phyloP scores from a whole-genome alignment of 352 stramenopile genomes.

The Phytophthora pisi region DNA sequence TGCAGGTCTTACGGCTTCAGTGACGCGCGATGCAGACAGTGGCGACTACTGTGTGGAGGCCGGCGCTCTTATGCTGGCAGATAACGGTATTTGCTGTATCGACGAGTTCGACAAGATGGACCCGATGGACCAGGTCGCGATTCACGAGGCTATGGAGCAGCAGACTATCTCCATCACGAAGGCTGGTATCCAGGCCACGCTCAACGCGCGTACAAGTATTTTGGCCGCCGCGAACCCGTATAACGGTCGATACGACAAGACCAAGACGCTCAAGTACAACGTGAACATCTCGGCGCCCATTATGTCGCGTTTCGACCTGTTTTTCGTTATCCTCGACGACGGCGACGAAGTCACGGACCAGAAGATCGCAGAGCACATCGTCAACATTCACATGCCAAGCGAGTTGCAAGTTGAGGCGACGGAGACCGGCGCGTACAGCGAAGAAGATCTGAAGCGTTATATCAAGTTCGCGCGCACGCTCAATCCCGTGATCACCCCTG shows the following conservation, averaged over 20 bases:
- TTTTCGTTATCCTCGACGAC: conserved; percentile 99
- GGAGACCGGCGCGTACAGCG: conserved; percentile 51
- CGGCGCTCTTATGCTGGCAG: conserved; percentile 98
- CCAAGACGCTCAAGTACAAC: conserved; percentile 91
- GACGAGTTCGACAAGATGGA: conserved; percentile 99
- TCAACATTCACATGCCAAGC: conserved; percentile 93
- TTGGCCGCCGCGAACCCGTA: conserved; percentile 99
- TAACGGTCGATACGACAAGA: conserved; percentile 94
- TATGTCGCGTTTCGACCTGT: conserved; percentile 99
- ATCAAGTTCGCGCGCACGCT: conserved; percentile 89
- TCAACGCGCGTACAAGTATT: conserved; percentile 99
- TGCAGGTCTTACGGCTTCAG: conserved; percentile 97
- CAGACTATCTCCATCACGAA: conserved; percentile 99
- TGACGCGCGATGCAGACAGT: conserved; percentile 95
- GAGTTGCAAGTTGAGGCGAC: conserved; percentile 48
- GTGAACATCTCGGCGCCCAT: conserved; percentile 95
- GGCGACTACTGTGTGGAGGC: conserved; percentile 92
- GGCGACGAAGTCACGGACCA: conserved; percentile 95
- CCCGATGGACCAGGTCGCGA: conserved; percentile 96
- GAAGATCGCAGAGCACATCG: conserved; percentile 97
- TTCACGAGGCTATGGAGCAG: conserved; percentile 99
- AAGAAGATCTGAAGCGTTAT: conserved; percentile 95
- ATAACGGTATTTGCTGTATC: conserved; percentile 99
- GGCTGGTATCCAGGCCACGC: conserved; percentile 98
- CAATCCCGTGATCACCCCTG: conserved; percentile 59